Percentiles rank a stretch among this genome's conserved stretches.
Conservation (phyloP, 768 basidiomycete species). For the Tricholoma bakamatsutake region DNA sequence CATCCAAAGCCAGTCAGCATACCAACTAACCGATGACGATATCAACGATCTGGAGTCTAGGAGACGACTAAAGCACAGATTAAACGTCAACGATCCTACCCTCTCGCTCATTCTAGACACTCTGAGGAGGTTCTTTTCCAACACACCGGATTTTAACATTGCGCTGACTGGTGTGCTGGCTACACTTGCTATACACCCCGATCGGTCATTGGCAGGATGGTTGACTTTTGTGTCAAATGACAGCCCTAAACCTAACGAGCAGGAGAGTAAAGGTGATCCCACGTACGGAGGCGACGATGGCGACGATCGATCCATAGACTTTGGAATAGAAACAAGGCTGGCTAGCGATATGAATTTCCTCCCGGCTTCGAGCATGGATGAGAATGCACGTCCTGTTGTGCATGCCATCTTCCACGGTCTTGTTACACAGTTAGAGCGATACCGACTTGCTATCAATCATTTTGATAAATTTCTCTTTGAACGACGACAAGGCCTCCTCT, state of each 20-base stretch:
- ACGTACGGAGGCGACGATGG: slow-evolving; percentile 41
- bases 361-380: slow-evolving; percentile 66
- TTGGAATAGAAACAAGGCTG: slow-evolving; percentile 60
- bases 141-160: slow-evolving; percentile 83
- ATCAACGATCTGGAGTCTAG: slow-evolving; percentile 30
- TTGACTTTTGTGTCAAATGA: slow-evolving; percentile 61
- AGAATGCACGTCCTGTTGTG: slow-evolving; percentile 69
- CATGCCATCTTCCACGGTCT: slow-evolving; percentile 79
- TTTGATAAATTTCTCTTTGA: slow-evolving; percentile 86
- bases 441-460: slow-evolving; percentile 64
- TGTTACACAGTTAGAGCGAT: slow-evolving; percentile 74
- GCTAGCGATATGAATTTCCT: slow-evolving; percentile 50
- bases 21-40: slow-evolving; percentile 38
- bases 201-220: slow-evolving; percentile 87
- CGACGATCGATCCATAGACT: slow-evolving; percentile 82
- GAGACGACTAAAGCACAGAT: slow-evolving; percentile 58
- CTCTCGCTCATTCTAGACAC: slow-evolving; percentile 65
- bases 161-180: slow-evolving; percentile 80
- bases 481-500: slow-evolving; percentile 82
- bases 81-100: slow-evolving; percentile 75
- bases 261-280: slow-evolving; percentile 10
- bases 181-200: slow-evolving; percentile 76
- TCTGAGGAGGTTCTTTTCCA: slow-evolving; percentile 75
- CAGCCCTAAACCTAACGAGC: slow-evolving; percentile 13
- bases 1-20: slow-evolving; percentile 62